These are phyloP conservation scores for Malus hybrid DNA, from an alignment of 331 rosid species.

Conservation along the genomic window DNA sequence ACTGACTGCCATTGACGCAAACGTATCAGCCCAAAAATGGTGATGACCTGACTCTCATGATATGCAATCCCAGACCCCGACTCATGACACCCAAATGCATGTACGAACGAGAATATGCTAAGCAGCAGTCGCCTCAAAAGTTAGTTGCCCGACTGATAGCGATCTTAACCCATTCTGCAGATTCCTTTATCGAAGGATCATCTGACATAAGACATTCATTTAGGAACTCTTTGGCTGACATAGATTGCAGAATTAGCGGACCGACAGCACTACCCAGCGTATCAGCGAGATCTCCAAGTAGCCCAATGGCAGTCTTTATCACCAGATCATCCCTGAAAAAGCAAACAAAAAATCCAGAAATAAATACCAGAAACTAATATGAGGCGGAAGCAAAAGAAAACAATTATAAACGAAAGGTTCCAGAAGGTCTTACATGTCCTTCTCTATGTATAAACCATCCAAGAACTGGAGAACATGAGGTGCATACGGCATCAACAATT, in stretches of 20 bases:
- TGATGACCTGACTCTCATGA: slow-evolving; percentile 75
- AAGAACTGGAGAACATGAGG: slow-evolving; percentile 67
- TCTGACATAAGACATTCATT: slow-evolving; percentile 71
- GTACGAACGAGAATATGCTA: slow-evolving; percentile 37
- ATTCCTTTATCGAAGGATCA: slow-evolving; percentile 67
- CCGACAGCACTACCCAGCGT: slow-evolving; percentile 62
- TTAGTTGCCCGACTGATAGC: slow-evolving; percentile 65
- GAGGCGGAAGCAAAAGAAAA: neutral
- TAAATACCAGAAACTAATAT: neutral
- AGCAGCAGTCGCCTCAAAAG: slow-evolving; percentile 40
- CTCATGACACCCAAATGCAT: slow-evolving; percentile 59
- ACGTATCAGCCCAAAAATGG: slow-evolving; percentile 57
- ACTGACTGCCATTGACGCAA: slow-evolving; percentile 35
- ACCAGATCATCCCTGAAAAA: slow-evolving; percentile 71
- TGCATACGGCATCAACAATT: slow-evolving; percentile 74
- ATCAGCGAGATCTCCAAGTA: slow-evolving; percentile 86
- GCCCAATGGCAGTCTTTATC: slow-evolving; percentile 74
- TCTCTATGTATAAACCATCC: slow-evolving; percentile 63
- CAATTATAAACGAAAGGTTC: neutral
- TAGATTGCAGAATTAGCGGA: slow-evolving; percentile 61
- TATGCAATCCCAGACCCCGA: slow-evolving; percentile 68
- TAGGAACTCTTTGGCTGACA: slow-evolving; percentile 69
- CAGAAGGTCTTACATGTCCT: slow-evolving; percentile 56
- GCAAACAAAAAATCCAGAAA: neutral
- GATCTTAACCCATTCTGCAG: slow-evolving; percentile 85